These are phyloP conservation scores for Myrica gale DNA, from an alignment of 306 rosid genomes.

Conservation along the genomic window DNA sequence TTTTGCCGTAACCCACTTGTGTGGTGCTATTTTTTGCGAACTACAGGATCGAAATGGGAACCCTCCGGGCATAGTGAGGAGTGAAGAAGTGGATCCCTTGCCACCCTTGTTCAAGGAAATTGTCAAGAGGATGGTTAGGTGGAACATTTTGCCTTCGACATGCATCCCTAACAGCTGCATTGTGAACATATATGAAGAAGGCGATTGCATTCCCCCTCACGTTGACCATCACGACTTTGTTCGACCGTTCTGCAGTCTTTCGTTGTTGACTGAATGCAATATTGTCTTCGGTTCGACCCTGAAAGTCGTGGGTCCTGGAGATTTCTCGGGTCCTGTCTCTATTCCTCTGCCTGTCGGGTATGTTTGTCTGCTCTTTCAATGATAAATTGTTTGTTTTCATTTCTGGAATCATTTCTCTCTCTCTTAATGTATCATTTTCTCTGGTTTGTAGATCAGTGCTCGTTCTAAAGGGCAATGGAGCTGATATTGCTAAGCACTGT, in stretches of 20 bases:
- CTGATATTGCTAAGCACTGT: slow-evolving; percentile 57
- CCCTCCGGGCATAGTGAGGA: slow-evolving; percentile 54
- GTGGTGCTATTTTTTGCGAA: neutral
- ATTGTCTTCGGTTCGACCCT: slow-evolving; percentile 46
- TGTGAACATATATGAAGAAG: slow-evolving; percentile 67
- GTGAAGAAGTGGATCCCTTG: slow-evolving; percentile 54
- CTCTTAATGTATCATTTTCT: neutral
- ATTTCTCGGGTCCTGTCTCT: slow-evolving; percentile 43
- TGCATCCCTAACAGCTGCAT: slow-evolving; percentile 67
- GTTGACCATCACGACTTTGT: slow-evolving; percentile 63
- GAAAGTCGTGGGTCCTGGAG: slow-evolving; percentile 35
- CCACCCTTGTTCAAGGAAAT: slow-evolving; percentile 60
- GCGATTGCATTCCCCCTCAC: slow-evolving; percentile 71
- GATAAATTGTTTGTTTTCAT: neutral
- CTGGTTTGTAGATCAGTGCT: slow-evolving; percentile 47
- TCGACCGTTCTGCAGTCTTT: slow-evolving; percentile 51
- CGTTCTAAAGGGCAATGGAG: slow-evolving; percentile 52
- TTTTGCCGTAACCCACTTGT: neutral
- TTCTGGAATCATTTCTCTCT: neutral
- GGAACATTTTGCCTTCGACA: slow-evolving; percentile 44
- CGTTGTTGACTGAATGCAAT: slow-evolving; percentile 43
- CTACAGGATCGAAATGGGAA: slow-evolving; percentile 57
- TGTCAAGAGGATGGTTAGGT: slow-evolving; percentile 51
- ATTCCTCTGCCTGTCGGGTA: slow-evolving; percentile 53
- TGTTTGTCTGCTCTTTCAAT: slow-evolving; percentile 9